Evolutionary conservation across 169 alveolate genomes (phyloP), one percentile per base, ranked within the genome.

Genomic region (Eimeria brunetti): DNA sequence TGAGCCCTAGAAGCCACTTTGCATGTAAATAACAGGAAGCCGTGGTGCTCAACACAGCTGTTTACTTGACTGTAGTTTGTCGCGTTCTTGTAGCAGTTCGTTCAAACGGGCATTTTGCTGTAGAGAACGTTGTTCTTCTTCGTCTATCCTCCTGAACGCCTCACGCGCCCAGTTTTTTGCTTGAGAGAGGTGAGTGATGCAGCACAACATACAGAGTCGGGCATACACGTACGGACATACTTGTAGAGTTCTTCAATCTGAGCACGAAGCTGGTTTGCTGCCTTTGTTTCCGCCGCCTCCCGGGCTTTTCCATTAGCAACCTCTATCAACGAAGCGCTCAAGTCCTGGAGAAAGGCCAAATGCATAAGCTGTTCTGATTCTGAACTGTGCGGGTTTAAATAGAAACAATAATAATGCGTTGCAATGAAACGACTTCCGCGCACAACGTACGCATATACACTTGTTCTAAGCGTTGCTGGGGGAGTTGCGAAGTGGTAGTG

Each of bases 221-320:
- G 30, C 14, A 75, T 12, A 24, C 14, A 69, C 81, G 7, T 18
- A 85, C 91, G 58, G 16, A 69, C 91, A 4, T 30, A 85, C 91
- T 85, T 85, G 80, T 85, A 85, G 27, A 85, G 78, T 62, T 85
- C 91, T 56, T 85, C 91, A 24, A 85, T 85, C 24, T 85, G 81
- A 16, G 53, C 49, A 36, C 91, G 91, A 69, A 85, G 80, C 20
- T 85, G 91, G 41, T 85, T 85, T 53, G 91, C 91, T 85, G 91
- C 91, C 49, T 85, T 85, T 53, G 91, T 62, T 38, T 85, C 91
- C 41, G 91, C 91, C 2, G 91, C 91, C 91, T 85, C 91, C 60
- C 80, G 75, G 9, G 91, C 75, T 81, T 85, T 85, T 24, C 91
- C 91, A 27, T 85, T 85, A n/a, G 91, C 91, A 33, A 85, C 91